A percentile compares a stretch with the other conserved stretches of the same genome.
Conservation (phyloP, 2,329 filamentous ascomycete genomes). For the Trichoderma asperellum region DNA sequence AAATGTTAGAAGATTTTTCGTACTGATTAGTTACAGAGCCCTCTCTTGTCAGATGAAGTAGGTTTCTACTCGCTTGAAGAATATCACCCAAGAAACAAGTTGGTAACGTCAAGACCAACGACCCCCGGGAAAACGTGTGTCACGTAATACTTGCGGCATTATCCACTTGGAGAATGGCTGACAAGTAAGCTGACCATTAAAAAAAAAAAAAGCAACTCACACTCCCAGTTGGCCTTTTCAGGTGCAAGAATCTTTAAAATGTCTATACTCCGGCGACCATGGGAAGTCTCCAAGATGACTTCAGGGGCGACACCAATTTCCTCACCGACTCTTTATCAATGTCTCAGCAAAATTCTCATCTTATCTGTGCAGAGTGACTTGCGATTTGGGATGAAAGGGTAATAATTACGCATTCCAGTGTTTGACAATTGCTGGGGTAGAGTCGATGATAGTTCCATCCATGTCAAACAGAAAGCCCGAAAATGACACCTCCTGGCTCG, state of each 20-base stretch:
- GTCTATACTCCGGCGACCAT: slow-evolving; percentile 89
- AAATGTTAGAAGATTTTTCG: not conserved
- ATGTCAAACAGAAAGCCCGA: slow-evolving; percentile 71
- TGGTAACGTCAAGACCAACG: not conserved
- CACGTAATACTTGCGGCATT: not conserved
- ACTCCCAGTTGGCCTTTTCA: slow-evolving; percentile 89
- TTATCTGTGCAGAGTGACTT: not conserved
- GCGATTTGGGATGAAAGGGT: not conserved
- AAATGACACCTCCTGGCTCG: slow-evolving; percentile 53
- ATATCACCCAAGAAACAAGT: not conserved
- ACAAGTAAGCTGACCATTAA: not conserved
- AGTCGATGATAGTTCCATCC: slow-evolving; percentile 85
- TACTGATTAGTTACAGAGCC: not conserved
- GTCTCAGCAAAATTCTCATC: slow-evolving; percentile 4
- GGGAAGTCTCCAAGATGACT: slow-evolving; percentile 85
- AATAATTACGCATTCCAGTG: slow-evolving; percentile 70
- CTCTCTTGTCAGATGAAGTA: not conserved
- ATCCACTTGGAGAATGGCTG: not conserved
- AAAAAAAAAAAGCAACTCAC: slow-evolving; percentile 57
- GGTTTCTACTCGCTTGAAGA: not conserved
- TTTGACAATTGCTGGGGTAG: slow-evolving; percentile 74
- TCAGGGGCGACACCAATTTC: slow-evolving; percentile 85
- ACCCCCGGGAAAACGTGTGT: not conserved
- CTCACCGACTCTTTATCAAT: slow-evolving; percentile 64
- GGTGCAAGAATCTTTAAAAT: slow-evolving; percentile 77